Conservation (phyloP, 352 stramenopile genomes). For the Phytopythium oedochilum region DNA sequence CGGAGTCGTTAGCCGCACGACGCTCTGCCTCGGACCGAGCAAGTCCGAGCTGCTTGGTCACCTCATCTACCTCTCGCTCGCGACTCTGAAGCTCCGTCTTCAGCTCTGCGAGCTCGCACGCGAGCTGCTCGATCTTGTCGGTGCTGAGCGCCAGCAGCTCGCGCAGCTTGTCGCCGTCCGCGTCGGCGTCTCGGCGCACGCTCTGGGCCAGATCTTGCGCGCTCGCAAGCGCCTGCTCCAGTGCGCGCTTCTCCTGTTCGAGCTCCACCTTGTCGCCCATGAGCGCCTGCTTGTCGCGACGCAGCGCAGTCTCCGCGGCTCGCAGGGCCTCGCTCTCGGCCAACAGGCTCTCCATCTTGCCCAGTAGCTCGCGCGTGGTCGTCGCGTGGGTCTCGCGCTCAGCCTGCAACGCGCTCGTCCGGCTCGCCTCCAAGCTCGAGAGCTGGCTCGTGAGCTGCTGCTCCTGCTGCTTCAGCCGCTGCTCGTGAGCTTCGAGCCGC, state of each 20-base stretch:
- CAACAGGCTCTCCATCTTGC: constrained; percentile 61
- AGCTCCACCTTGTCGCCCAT: constrained; percentile 28
- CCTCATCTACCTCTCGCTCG: neutral
- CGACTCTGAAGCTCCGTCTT: neutral
- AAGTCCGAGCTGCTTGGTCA: neutral
- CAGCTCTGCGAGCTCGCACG: constrained; percentile 1
- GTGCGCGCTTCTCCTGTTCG: constrained; percentile 22
- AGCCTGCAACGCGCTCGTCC: neutral
- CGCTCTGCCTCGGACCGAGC: neutral
- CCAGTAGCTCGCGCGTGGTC: constrained; percentile 48
- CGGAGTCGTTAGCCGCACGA: constrained; percentile 6
- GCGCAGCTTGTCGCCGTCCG: constrained; percentile 35
- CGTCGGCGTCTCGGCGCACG: constrained; percentile 45
- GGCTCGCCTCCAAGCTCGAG: constrained; percentile 7
- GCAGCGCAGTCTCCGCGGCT: constrained; percentile 38
- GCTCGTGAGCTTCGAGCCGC: constrained; percentile 5
- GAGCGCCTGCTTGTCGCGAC: constrained; percentile 48
- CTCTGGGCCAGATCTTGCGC: constrained; percentile 42
- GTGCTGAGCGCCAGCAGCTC: constrained; percentile 30
- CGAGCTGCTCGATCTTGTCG: constrained; percentile 37
- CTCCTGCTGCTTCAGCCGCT: constrained; percentile 8
- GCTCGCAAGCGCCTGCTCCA: constrained; percentile 44
- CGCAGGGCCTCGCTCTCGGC: constrained; percentile 42
- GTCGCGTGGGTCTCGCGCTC: constrained; percentile 28
- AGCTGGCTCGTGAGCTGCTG: constrained; percentile 8